Evolutionary conservation across 1,139 yeast genomes (phyloP).

Genomic region (Yamadazyma dushanensis): DNA sequence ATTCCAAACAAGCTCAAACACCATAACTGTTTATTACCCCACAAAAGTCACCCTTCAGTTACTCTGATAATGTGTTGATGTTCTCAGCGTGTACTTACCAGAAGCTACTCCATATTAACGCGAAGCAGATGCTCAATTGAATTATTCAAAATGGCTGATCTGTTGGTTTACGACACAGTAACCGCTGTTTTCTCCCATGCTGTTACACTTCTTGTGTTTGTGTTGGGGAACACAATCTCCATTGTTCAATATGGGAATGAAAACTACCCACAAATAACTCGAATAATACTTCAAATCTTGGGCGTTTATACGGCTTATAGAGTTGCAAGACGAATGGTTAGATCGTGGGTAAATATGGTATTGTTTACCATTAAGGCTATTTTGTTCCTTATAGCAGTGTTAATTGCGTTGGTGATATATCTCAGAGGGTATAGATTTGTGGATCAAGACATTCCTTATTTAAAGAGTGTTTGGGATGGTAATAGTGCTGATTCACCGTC

Average conservation of each 20-base stretch:
- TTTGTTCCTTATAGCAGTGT: slow-evolving; percentile 13
- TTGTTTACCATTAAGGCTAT: slow-evolving; percentile 22
- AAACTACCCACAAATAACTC: slow-evolving; percentile 13
- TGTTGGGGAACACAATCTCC: slow-evolving; percentile 11
- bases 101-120: background rate
- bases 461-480: background rate
- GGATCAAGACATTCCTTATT: slow-evolving; percentile 19
- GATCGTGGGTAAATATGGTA: slow-evolving; percentile 26
- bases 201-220: slow-evolving; percentile 13
- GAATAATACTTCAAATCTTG: slow-evolving; percentile 4
- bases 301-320: slow-evolving; percentile 13
- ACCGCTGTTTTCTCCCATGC: slow-evolving; percentile 1
- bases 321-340: slow-evolving; percentile 9
- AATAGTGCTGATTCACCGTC: no score
- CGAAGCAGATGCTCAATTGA: background rate
- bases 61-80: no score
- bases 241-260: slow-evolving; percentile 8
- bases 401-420: slow-evolving; percentile 17
- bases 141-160: background rate
- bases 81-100: background rate
- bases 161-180: background rate
- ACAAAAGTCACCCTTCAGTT: no score
- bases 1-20: no score
- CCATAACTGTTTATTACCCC: no score
- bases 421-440: slow-evolving; percentile 23